Base-by-base conservation (phyloP, 805 yeast species). In the Nadsonia fulvescens region DNA sequence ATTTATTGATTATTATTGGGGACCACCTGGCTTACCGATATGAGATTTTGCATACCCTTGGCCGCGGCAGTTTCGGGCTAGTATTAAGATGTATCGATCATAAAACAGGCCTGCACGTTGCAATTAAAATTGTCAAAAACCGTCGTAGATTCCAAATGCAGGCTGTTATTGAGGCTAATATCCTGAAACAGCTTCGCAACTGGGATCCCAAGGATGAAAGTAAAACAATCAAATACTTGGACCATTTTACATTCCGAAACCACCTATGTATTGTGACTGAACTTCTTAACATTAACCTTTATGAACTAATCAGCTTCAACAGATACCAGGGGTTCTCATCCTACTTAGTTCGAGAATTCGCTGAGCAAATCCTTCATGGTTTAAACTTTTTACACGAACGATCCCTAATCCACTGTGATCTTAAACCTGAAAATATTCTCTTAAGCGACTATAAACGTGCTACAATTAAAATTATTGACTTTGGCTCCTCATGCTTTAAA, bases 401-500 rank as follows among this genome's bases (percentile, higher is more conserved):
- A 14, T 53, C 58, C 8, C 61, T 81, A 5, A 66, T 81, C 14
- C 93, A 81, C 43, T 79, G 92, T 39, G 93, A 81, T 44, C 52
- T 81, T 30, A 81, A 81, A 42, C 93, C 92, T 0, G 93, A 78
- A 40, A 81, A 81, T 46, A 54, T 81, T 18, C 67, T 78, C 70
- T 47, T 75, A 4, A 32, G 45, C 1, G 51, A 56, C 6, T 54
- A 63, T 4, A 46, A 53, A 12, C 41, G 51, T 0, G 52, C 70
- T 12, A 51, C 49, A 11, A 55, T 78, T 25, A 78, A 75, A 38
- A 58, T 81, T 16, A 75, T 81, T 28, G 93, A 81, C 42, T 79
- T 81, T 42, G 93, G 93, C 0, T 46, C 57, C 6, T 51, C 61
- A 6, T 56, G 62, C 32, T 46, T 46, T 24, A 58, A 54, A 26